phyloP scores from a whole-genome alignment of 2,329 filamentous ascomycete species.

The Alternaria brassicicola region DNA sequence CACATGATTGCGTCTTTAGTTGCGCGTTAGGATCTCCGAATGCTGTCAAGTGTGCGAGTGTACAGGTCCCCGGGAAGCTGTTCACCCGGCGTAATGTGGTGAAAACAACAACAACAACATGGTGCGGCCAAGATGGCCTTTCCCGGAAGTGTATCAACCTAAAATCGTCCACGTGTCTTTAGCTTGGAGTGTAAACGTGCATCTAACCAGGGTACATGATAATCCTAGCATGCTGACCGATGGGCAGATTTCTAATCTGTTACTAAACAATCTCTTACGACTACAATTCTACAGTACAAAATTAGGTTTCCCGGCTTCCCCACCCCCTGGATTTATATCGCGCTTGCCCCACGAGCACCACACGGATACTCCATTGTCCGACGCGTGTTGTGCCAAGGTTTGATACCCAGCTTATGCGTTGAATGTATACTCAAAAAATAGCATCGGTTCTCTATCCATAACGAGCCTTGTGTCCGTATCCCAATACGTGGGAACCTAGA shows the following conservation, averaged over 20 bases:
- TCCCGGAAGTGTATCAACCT: neutral
- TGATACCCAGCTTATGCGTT: neutral
- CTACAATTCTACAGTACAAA: neutral
- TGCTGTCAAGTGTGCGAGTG: neutral
- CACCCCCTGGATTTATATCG: neutral
- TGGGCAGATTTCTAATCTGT: neutral
- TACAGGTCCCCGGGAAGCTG: neutral
- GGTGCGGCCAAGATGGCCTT: neutral
- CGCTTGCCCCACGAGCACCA: constrained; percentile 5
- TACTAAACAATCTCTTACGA: neutral
- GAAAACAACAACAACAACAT: neutral
- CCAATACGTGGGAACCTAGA: neutral
- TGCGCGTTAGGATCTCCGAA: neutral
- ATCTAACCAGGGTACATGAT: neutral
- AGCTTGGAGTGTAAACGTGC: neutral
- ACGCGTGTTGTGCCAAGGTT: neutral
- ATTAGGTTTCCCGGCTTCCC: neutral
- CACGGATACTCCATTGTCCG: neutral
- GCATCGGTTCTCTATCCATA: neutral
- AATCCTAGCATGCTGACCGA: neutral
- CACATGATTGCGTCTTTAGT: constrained; percentile 3
- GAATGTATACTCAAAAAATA: neutral
- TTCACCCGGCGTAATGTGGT: neutral
- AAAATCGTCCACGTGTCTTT: neutral
- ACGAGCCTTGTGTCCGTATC: neutral